Evolutionary conservation across 2,329 filamentous ascomycete species (phyloP), one percentile per base, ranked within the genome.

Genomic region (Drechslerella dactyloides): DNA sequence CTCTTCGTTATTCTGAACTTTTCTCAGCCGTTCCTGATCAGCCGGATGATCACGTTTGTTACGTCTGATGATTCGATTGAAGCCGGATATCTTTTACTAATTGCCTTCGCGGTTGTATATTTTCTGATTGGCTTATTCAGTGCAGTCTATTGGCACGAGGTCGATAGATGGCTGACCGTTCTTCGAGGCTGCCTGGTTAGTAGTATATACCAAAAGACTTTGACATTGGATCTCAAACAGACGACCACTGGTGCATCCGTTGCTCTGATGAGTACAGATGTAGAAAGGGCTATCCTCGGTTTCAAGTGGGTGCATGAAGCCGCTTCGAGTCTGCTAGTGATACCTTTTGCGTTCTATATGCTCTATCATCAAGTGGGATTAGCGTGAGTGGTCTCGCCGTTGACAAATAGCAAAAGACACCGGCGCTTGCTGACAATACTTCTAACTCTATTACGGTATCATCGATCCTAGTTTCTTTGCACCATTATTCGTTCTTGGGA

Each of bases 211-310:
- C 59, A 76, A n/a, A 81, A 81, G 53, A 77, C 78, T 0, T 77
- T 77, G 0, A 74, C 74, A 8, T 70, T 79, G 11, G 78, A 78
- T 11, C 54, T 79, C 1, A 77, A 77, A 0, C 75, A 77, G 0
- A 77, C 79, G 1, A 78, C 81, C 30, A 79, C 82, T 11, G 78
- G 80, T 1, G 80, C 81, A 0, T 79, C 81, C 0, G 73, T 84
- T 53, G 83, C 83, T 0, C 77, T 84, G 2, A 84, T 84, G 82
- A 82, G 79, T 64, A 79, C 81, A 1, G 83, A 84, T 51, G 77
- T 84, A 11, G 82, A 83, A 65, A 78, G 80, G 2, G 80, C 83
- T 1, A 75, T 78, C 1, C 27, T 74, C 0, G 82, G 80, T 0
- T 77, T 79, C 2, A 78, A 75, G 3, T 75, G 58, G 1, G 64